phyloP scores from a whole-genome alignment of 192 early-diverging fungal genomes.

The Umbelopsis sp. region DNA sequence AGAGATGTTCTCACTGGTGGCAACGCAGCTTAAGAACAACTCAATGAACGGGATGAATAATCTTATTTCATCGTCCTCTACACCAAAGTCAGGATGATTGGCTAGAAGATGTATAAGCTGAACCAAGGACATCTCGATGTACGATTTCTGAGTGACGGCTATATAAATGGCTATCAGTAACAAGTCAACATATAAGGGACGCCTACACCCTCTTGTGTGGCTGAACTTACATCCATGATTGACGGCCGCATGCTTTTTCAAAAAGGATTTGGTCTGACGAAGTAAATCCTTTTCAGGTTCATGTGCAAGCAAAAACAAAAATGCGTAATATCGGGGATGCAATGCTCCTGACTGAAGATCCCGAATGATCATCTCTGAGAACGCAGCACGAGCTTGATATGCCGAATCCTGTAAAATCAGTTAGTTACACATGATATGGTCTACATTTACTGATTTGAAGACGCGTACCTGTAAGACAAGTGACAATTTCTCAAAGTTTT shows the following conservation, averaged over 20 bases:
- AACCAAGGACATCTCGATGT: conserved; percentile 61
- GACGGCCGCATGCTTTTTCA: conserved; percentile 40
- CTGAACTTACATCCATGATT: conserved; percentile 25
- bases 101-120: conserved; percentile 78
- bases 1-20: conserved; percentile 80
- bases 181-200: no score
- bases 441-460: neutral
- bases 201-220: neutral
- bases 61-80: conserved; percentile 44
- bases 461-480: conserved; percentile 58
- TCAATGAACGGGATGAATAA: conserved; percentile 79
- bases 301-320: conserved; percentile 81
- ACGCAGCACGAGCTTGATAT: conserved; percentile 76
- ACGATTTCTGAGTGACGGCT: conserved; percentile 21
- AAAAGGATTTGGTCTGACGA: conserved; percentile 59
- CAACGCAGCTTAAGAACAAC: conserved; percentile 82
- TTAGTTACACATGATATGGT: neutral
- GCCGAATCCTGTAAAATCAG: conserved; percentile 64
- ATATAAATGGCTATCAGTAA: no score
- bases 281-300: conserved; percentile 80
- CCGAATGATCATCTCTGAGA: conserved; percentile 74
- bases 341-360: conserved; percentile 62
- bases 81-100: conserved; percentile 82
- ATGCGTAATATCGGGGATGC: conserved; percentile 68
- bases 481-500: conserved; percentile 63